phyloP scores from a whole-genome alignment of 2,329 filamentous ascomycete species.

The Pyrenochaeta sp. region DNA sequence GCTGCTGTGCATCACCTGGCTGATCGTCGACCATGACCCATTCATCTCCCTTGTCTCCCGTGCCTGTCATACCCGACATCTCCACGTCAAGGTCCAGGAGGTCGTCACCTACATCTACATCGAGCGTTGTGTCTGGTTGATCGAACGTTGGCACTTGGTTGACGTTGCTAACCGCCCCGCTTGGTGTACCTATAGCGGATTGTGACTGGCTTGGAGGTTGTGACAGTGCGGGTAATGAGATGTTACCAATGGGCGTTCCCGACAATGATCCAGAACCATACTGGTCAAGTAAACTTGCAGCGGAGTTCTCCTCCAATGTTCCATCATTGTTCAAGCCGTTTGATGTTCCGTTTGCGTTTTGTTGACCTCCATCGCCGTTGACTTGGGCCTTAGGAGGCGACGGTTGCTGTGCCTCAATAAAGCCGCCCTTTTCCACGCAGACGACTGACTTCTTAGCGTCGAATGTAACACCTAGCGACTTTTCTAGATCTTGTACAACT shows the following conservation, averaged over 20 bases:
- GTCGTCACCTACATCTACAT: conserved; percentile 38
- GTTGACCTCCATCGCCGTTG: conserved; percentile 40
- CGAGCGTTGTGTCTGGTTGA: conserved; percentile 33
- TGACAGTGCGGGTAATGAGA: conserved; percentile 64
- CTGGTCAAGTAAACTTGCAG: conserved; percentile 72
- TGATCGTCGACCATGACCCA: conserved; percentile 48
- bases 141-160: conserved; percentile 35
- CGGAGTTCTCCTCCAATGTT: conserved; percentile 51
- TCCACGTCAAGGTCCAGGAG: conserved; percentile 58
- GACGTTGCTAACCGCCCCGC: conserved; percentile 33
- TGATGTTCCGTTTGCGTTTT: conserved; percentile 44
- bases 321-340: conserved; percentile 41
- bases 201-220: conserved; percentile 66
- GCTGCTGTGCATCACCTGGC: conserved; percentile 25
- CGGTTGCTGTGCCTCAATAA: conserved; percentile 63
- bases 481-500: conserved; percentile 78
- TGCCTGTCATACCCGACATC: conserved; percentile 65
- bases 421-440: conserved; percentile 80
- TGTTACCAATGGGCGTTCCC: conserved; percentile 68
- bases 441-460: conserved; percentile 70
- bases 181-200: conserved; percentile 67
- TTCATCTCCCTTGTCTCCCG: conserved; percentile 44
- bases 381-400: conserved; percentile 37
- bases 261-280: conserved; percentile 70
- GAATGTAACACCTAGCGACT: conserved; percentile 72